A percentile compares a stretch with the other conserved stretches of the same genome.
Conservation (phyloP, 345 rosid genomes). For the Carallia pectinifolia region DNA sequence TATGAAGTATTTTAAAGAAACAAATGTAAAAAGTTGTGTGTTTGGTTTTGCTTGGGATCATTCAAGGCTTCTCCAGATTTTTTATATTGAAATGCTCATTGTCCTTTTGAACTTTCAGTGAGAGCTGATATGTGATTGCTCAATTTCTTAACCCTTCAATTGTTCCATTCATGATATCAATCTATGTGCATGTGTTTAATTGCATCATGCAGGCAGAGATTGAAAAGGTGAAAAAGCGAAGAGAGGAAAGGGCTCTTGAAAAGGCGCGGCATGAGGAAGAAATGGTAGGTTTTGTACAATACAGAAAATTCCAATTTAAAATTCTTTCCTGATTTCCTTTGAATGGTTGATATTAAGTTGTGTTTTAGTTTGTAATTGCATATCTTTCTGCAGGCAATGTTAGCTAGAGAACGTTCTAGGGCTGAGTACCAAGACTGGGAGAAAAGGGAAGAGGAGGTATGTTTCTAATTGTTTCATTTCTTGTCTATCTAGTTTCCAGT, state of each 20-base stretch:
- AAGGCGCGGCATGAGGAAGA: constrained; percentile 94
- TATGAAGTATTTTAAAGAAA: too few species aligned
- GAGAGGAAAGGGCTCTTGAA: constrained; percentile 92
- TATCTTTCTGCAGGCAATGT: constrained; percentile 55
- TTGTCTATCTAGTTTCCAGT: constrained; percentile 1
- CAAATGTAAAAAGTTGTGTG: too few species aligned
- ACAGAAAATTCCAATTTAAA: neutral
- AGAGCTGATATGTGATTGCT: neutral
- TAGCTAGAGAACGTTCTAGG: constrained; percentile 95
- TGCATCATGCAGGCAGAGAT: constrained; percentile 66
- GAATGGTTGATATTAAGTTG: neutral
- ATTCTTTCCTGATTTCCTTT: neutral
- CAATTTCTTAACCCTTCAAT: neutral
- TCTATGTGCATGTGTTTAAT: constrained; percentile 2
- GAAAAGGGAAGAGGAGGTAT: constrained; percentile 95
- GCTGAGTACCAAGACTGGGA: constrained; percentile 99
- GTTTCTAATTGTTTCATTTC: neutral
- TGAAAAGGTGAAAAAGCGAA: constrained; percentile 93
- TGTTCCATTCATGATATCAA: neutral
- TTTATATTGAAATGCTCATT: too few species aligned
- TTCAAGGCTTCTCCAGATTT: too few species aligned
- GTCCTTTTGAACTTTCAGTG: too few species aligned
- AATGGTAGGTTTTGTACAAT: constrained; percentile 53
- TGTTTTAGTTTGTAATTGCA: constrained; percentile 1
- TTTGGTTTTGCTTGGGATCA: too few species aligned